phyloP scores from a whole-genome alignment of 2,329 filamentous ascomycete species.

The Zymoseptoria pseudotritici region DNA sequence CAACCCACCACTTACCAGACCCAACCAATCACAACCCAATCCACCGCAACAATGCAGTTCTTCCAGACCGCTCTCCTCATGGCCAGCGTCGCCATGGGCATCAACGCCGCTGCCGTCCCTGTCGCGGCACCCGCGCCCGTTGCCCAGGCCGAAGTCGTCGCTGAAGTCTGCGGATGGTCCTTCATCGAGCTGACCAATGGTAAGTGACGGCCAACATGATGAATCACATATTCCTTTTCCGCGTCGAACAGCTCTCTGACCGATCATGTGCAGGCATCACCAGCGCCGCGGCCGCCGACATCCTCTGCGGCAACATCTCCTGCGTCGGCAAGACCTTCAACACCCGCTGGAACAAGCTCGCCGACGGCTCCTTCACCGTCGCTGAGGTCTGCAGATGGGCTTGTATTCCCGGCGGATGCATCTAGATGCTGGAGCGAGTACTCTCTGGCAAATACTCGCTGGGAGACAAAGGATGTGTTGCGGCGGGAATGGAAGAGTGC shows the following conservation, averaged over 20 bases:
- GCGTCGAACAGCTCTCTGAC: background rate
- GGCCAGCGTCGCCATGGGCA: background rate
- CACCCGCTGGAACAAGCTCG: background rate
- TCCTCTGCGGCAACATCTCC: background rate
- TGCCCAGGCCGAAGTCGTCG: background rate
- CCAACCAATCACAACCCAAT: background rate
- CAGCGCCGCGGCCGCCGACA: background rate
- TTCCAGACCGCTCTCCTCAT: background rate
- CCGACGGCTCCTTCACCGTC: background rate
- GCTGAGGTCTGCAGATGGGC: background rate
- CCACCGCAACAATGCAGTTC: background rate
- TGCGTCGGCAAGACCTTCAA: background rate
- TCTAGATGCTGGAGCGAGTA: background rate
- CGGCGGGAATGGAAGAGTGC: no score
- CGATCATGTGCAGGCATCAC: background rate
- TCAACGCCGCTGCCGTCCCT: background rate
- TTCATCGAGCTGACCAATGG: background rate
- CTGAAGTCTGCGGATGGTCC: background rate
- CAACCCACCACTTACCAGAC: background rate
- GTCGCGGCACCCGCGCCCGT: background rate
- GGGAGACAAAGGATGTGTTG: no score
- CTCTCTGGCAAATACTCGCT: background rate
- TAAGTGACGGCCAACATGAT: background rate
- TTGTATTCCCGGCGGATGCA: background rate
- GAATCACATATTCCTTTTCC: background rate